Evolutionary conservation across 257 asterid genomes (phyloP).

Genomic region (Plantago elongata): DNA sequence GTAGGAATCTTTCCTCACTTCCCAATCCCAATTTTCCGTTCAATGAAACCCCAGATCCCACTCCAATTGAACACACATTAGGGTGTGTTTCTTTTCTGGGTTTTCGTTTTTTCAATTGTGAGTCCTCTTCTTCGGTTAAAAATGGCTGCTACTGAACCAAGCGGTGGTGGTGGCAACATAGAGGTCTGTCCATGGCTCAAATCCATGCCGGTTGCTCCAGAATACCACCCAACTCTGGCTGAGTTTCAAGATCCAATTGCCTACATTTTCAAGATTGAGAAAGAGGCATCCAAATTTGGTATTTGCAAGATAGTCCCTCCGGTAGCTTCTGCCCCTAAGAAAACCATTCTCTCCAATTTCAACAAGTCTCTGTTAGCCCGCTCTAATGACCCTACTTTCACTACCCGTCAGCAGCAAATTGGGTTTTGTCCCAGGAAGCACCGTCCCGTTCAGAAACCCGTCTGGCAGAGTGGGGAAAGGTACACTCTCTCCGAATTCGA

Average conservation of each 20-base stretch:
- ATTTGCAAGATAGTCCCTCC: slow-evolving; percentile 98
- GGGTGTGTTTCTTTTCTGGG: neutral
- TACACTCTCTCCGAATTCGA: slow-evolving; percentile 71
- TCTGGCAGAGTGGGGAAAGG: slow-evolving; percentile 95
- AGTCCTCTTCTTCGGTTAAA: slow-evolving; percentile 5
- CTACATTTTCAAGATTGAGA: slow-evolving; percentile 96
- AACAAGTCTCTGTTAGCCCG: slow-evolving; percentile 74
- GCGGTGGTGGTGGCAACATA: slow-evolving; percentile 43
- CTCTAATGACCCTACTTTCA: slow-evolving; percentile 59
- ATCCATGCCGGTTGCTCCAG: slow-evolving; percentile 93
- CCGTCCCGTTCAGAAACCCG: slow-evolving; percentile 92
- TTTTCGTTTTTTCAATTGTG: slow-evolving; percentile 18
- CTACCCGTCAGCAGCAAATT: slow-evolving; percentile 98
- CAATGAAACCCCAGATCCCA: slow-evolving; percentile 43
- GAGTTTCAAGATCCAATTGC: slow-evolving; percentile 99
- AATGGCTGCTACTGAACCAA: slow-evolving; percentile 54
- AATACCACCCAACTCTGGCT: slow-evolving; percentile 79
- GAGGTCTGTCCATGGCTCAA: slow-evolving; percentile 90
- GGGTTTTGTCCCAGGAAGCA: slow-evolving; percentile 95
- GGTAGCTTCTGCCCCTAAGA: slow-evolving; percentile 55
- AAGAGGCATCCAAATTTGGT: slow-evolving; percentile 86
- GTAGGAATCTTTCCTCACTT: slow-evolving; percentile 25
- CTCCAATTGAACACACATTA: slow-evolving; percentile 31
- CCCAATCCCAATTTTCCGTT: slow-evolving; percentile 30
- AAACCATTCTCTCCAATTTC: slow-evolving; percentile 60